These are phyloP conservation scores for Casuarina glauca DNA, from an alignment of 306 rosid species.

Conservation along the genomic window DNA sequence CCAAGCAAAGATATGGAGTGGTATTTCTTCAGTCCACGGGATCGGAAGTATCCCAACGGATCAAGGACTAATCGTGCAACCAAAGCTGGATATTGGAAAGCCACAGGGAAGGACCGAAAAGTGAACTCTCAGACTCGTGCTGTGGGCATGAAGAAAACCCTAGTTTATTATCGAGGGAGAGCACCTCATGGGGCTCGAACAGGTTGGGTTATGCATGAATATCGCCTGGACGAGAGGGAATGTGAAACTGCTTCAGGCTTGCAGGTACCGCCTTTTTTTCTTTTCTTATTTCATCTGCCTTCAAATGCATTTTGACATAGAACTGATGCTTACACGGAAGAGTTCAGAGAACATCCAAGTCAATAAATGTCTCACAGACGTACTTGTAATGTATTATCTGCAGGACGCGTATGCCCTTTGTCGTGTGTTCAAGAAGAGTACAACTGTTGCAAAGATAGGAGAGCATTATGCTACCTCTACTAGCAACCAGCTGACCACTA, in stretches of 20 bases:
- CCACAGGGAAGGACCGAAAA: conserved; percentile 88
- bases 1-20: conserved; percentile 96
- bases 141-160: conserved; percentile 92
- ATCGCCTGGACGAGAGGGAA: conserved; percentile 85
- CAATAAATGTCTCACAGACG: neutral
- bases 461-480: conserved; percentile 50
- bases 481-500: conserved; percentile 45
- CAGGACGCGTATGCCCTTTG: conserved; percentile 95
- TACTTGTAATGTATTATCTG: neutral
- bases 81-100: conserved; percentile 92
- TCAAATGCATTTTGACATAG: neutral
- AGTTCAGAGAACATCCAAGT: neutral
- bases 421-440: conserved; percentile 75
- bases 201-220: conserved; percentile 95
- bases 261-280: conserved; percentile 46
- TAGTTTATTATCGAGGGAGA: conserved; percentile 87
- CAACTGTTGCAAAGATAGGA: conserved; percentile 59
- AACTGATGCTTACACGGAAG: neutral
- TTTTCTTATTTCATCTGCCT: neutral
- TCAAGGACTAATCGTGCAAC: conserved; percentile 96
- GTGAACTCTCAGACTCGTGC: conserved; percentile 66
- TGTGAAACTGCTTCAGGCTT: conserved; percentile 61
- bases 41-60: conserved; percentile 90
- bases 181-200: conserved; percentile 94
- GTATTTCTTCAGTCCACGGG: conserved; percentile 93